Percentiles rank a stretch among this genome's conserved stretches.
Conservation (phyloP, 2,329 filamentous ascomycete species). For the Fusarium protoensiforme region DNA sequence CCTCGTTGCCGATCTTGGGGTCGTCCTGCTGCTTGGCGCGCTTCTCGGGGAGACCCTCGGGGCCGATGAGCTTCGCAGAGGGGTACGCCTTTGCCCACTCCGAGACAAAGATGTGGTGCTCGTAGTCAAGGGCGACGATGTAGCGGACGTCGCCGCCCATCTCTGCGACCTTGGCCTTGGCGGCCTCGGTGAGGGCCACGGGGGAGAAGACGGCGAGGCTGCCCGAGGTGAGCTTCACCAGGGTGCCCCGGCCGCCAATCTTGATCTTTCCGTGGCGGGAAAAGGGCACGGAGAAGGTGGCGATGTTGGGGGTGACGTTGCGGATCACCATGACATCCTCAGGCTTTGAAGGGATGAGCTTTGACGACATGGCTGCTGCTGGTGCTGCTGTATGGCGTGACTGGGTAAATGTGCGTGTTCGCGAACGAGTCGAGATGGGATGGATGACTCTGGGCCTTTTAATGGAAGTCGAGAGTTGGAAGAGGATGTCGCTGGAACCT, state of each 20-base stretch:
- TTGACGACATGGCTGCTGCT: constrained; percentile 63
- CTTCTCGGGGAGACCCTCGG: constrained; percentile 86
- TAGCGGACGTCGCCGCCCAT: constrained; percentile 81
- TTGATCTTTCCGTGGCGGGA: constrained; percentile 81
- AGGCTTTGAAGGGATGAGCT: constrained; percentile 77
- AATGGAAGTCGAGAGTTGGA: neutral
- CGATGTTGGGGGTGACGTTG: constrained; percentile 81
- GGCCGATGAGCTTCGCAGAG: constrained; percentile 81
- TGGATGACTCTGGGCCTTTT: neutral
- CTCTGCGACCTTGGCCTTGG: constrained; percentile 71
- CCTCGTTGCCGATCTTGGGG: constrained; percentile 59
- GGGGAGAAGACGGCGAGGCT: constrained; percentile 91
- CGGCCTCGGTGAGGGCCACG: constrained; percentile 82
- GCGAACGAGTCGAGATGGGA: neutral
- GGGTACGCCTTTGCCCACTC: constrained; percentile 87
- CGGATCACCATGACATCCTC: constrained; percentile 91
- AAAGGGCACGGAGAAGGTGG: constrained; percentile 87
- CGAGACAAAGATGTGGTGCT: constrained; percentile 95
- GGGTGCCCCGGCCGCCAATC: constrained; percentile 86
- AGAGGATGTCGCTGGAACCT: constrained; percentile 19
- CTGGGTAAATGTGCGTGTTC: constrained; percentile 15
- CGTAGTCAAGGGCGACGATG: constrained; percentile 86
- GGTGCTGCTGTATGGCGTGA: neutral
- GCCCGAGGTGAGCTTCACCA: constrained; percentile 83
- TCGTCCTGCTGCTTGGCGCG: constrained; percentile 68